Base-by-base conservation (phyloP, 2,329 filamentous ascomycete genomes). In the Exserohilum turcica region DNA sequence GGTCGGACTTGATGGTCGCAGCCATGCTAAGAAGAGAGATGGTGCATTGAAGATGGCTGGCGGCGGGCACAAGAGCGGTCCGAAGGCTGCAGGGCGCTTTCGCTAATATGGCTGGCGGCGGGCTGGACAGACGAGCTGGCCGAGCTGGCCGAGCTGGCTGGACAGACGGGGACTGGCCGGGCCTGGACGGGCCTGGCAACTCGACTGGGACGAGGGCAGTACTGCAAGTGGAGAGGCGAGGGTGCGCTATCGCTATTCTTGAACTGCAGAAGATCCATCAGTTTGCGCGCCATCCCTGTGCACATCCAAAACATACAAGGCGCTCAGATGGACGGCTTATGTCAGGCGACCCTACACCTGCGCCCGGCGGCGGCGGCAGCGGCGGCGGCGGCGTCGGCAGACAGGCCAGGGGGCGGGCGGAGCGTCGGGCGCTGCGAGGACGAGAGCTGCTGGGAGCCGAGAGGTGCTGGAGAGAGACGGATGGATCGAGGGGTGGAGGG, bases 11-110 rank as follows among this genome's bases (percentile, higher is more conserved):
- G 52, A 73, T 68, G 59, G 61, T 58, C 37, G 63, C 57, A 42
- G 69, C 68, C 72, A 74, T 73, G 60, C 60, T 70, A 67, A 66
- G 47, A 53, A 44, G 42, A 53, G 59, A 45, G 67, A 70, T 72
- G 54, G 59, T 47, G 67, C 71, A 72, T 66, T 60, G 64, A 68
- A 61, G 61, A 65, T 50, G 42, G 18, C 46, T 43, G 10, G n/a
- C 42, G 54, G 24, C 45, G 42, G 36, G 27, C 43, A 54, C 47
- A 44, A 57, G 36, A 47, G 21, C 48, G 52, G 52, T 28, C 27
- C 46, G 59, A 59, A 61, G 55, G 56, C 47, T 49, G 47, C 32
- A 37, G 13, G 37, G 21, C 6, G 12, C 52, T 16, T 36, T 37
- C 48, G 53, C 42, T 31, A 48, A 46, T 7, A 31, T 24, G 49